Conservation (phyloP, 805 yeast species). For the Pichia phayaonensis region DNA sequence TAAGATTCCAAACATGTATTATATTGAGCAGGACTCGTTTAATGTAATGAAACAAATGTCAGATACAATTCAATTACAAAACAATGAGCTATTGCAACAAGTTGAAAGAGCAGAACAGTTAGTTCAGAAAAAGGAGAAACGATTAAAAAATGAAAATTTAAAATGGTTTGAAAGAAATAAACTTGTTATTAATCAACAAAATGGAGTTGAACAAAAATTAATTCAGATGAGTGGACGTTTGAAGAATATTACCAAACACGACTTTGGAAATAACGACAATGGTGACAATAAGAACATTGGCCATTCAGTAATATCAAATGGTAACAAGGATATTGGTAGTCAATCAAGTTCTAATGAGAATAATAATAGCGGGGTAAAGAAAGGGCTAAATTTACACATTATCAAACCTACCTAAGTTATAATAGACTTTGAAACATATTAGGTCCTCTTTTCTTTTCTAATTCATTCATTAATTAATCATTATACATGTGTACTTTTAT, state of each 20-base stretch:
- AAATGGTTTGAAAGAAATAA: neutral
- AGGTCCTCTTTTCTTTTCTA: neutral
- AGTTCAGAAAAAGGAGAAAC: neutral
- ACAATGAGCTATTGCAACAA: neutral
- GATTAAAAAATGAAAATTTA: neutral
- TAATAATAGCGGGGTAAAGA: constrained; percentile 5
- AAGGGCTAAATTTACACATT: constrained; percentile 50
- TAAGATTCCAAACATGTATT: neutral
- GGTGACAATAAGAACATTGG: neutral
- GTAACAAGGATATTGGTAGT: neutral
- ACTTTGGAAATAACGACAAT: too few relatives aligned
- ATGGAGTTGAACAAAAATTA: constrained; percentile 4
- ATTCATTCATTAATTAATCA: neutral
- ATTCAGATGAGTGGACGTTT: constrained; percentile 2
- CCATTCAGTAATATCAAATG: neutral
- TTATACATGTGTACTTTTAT: neutral
- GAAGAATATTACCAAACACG: neutral
- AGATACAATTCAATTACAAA: constrained; percentile 3
- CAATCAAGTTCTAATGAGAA: neutral
- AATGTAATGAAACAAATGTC: constrained; percentile 2
- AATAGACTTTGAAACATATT: neutral
- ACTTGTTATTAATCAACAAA: constrained; percentile 3
- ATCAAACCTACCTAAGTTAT: constrained; percentile 34
- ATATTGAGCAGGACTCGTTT: neutral
- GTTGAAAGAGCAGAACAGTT: constrained; percentile 3